phyloP scores from a whole-genome alignment of 805 yeast genomes.

The Cyberlindnera meyerae region DNA sequence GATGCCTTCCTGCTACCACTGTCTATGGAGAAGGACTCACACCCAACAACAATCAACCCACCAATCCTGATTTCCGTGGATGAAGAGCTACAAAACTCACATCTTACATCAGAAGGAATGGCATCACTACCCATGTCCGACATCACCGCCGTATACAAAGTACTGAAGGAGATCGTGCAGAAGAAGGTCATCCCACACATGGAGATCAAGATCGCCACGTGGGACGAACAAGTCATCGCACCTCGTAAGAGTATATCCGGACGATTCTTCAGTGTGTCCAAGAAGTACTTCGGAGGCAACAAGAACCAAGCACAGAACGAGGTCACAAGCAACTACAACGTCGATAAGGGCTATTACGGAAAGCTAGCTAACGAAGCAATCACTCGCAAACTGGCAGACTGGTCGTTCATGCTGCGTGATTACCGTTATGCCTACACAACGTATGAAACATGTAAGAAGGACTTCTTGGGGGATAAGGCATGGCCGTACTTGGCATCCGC shows the following conservation, averaged over 20 bases:
- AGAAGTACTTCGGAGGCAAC: slow-evolving; percentile 41
- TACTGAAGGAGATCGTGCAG: slow-evolving; percentile 32
- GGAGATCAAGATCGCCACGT: slow-evolving; percentile 71
- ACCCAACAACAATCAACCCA: slow-evolving; percentile 20
- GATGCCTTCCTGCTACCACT: slow-evolving; percentile 25
- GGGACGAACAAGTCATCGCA: slow-evolving; percentile 80
- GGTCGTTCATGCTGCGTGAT: slow-evolving; percentile 88
- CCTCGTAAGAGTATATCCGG: slow-evolving; percentile 77
- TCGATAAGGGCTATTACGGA: slow-evolving; percentile 52
- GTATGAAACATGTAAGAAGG: slow-evolving; percentile 78
- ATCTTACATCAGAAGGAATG: slow-evolving; percentile 9
- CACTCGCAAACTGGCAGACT: slow-evolving; percentile 82
- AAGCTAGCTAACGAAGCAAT: slow-evolving; percentile 65
- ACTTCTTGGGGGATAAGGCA: slow-evolving; percentile 70
- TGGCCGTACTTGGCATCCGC: slow-evolving; percentile 77
- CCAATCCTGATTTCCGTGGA: slow-evolving; percentile 38
- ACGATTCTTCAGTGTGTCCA: slow-evolving; percentile 62
- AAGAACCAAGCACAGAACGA: slow-evolving; percentile 20
- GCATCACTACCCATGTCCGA: slow-evolving; percentile 15
- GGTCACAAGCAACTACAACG: slow-evolving; percentile 38
- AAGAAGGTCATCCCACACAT: slow-evolving; percentile 62
- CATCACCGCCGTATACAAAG: slow-evolving; percentile 15
- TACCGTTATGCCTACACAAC: slow-evolving; percentile 78
- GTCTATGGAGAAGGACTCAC: slow-evolving; percentile 8
- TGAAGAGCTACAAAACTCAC: slow-evolving; percentile 36